These are phyloP conservation scores for Aspergillus tanneri DNA, from an alignment of 2,329 filamentous ascomycete species.

Conservation along the genomic window DNA sequence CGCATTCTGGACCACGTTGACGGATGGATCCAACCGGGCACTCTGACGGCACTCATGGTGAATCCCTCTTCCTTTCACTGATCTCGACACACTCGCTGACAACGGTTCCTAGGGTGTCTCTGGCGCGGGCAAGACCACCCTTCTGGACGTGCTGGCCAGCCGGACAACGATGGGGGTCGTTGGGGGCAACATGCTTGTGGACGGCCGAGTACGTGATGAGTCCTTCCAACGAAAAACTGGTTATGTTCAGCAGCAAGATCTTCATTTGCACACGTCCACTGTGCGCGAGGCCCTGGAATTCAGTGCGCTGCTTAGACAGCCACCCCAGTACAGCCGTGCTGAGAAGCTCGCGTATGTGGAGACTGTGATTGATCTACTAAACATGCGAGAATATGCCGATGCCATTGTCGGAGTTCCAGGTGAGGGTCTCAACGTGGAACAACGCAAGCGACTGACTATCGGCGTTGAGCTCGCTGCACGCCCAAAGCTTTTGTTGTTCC, in stretches of 20 bases:
- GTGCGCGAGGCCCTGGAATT: conserved; percentile 84
- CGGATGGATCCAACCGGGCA: conserved; percentile 55
- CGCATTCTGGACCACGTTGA: conserved; percentile 56
- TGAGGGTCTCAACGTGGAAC: conserved; percentile 64
- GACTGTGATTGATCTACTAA: conserved; percentile 71
- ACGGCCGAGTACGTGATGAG: conserved; percentile 55
- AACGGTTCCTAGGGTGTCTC: conserved; percentile 50
- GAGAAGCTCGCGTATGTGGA: conserved; percentile 83
- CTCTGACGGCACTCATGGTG: conserved; percentile 54
- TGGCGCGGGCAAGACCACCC: conserved; percentile 60
- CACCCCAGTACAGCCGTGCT: conserved; percentile 61
- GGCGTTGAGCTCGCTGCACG: conserved; percentile 92
- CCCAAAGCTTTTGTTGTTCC: conserved; percentile 80
- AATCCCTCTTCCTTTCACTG: not conserved
- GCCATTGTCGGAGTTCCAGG: conserved; percentile 83
- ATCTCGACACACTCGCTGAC: not conserved
- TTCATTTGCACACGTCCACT: conserved; percentile 77
- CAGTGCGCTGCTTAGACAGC: conserved; percentile 80
- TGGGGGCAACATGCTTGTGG: conserved; percentile 64
- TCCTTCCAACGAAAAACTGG: conserved; percentile 61
- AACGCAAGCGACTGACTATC: conserved; percentile 74
- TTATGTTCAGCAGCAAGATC: conserved; percentile 68
- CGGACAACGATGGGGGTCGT: conserved; percentile 61
- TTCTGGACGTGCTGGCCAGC: conserved; percentile 57
- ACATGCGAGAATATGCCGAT: conserved; percentile 87